Evolutionary conservation across 176 grass and related monocot genomes (phyloP).

Genomic region (Oryza punctata): DNA sequence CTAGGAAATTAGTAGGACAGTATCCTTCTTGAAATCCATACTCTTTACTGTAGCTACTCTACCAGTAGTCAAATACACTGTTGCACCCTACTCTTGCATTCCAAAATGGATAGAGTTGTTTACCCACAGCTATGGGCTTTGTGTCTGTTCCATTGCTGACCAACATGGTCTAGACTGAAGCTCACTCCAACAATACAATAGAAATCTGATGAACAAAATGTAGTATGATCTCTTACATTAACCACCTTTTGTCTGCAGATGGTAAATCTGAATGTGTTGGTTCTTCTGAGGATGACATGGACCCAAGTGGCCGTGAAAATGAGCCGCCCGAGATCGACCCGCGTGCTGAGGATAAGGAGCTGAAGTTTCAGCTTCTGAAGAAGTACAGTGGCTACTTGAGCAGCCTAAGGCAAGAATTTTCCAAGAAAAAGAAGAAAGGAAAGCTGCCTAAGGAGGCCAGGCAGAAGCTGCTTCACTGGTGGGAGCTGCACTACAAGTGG

Average conservation of each 20-base stretch:
- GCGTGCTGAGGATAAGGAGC: conserved; percentile 59
- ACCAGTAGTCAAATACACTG: conserved; percentile 21
- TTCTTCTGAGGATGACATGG: conserved; percentile 83
- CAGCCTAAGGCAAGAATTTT: conserved; percentile 81
- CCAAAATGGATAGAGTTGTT: conserved; percentile 28
- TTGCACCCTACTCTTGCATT: not conserved
- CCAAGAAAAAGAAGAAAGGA: conserved; percentile 92
- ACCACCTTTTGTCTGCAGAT: conserved; percentile 49
- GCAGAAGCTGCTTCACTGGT: conserved; percentile 79
- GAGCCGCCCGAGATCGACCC: conserved; percentile 67
- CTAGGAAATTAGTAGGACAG: not conserved
- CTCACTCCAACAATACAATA: conserved; percentile 19
- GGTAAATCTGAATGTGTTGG: conserved; percentile 71
- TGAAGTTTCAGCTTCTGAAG: conserved; percentile 72
- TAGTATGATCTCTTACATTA: conserved; percentile 18
- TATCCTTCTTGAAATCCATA: not conserved
- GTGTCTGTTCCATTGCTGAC: conserved; percentile 28
- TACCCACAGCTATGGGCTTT: conserved; percentile 34
- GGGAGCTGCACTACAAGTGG: conserved; percentile 85
- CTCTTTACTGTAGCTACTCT: conserved; percentile 8
- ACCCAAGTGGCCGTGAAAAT: conserved; percentile 62
- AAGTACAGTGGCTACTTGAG: conserved; percentile 82
- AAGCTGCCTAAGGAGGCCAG: conserved; percentile 86
- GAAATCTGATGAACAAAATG: conserved; percentile 30
- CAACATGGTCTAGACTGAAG: conserved; percentile 37